Evolutionary conservation across 2,329 filamentous ascomycete genomes (phyloP), one percentile per base, ranked within the genome.

Genomic region (Thielaviopsis cerberus): DNA sequence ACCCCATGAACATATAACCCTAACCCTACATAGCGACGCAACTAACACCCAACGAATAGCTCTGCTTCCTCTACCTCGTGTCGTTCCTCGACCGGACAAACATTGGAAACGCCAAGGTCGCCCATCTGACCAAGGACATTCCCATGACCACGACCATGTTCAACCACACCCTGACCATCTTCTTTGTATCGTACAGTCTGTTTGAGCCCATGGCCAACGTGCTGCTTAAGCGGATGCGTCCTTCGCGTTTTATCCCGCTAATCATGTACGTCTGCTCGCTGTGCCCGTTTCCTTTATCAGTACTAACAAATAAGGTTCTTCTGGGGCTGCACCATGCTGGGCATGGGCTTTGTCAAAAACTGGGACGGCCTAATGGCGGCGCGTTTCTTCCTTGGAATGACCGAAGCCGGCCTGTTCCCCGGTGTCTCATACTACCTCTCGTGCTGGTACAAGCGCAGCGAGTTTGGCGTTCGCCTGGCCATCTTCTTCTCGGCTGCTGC

Each of bases 401-500:
- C 78, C 17, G 87, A 92, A 67, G 81, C 86, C 8, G 86, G 86
- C 6, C 73, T 91, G 0, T 88, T 87, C 65, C 85, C 85, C 0
- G 84, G 83, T 1, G 79, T 89, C 17, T 86, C 85, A 63, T 91
- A 88, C 68, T 89, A 89, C 66, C 76, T 92, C 0, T 86, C 82
- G 0, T 90, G 85, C 66, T 94, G 88, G 88, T 94, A 92, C 65
- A 84, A 80, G 66, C 76, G 87, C 37, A 79, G 76, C 17, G 88
- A 94, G 65, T 85, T 92, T 57, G 88, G 86, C 54, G 76, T 88
- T n/a, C 80, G 88, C 37, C 81, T 85, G 45, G 85, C 87, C 15
- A 80, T 89, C 59, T 91, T 92, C 73, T 94, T 92, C 72, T 88
- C 85, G 0, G 85, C 86, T 0, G 87, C 88, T 0, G 86, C 88